phyloP scores from a whole-genome alignment of 2,329 filamentous ascomycete species.

The Penicillium italicum region DNA sequence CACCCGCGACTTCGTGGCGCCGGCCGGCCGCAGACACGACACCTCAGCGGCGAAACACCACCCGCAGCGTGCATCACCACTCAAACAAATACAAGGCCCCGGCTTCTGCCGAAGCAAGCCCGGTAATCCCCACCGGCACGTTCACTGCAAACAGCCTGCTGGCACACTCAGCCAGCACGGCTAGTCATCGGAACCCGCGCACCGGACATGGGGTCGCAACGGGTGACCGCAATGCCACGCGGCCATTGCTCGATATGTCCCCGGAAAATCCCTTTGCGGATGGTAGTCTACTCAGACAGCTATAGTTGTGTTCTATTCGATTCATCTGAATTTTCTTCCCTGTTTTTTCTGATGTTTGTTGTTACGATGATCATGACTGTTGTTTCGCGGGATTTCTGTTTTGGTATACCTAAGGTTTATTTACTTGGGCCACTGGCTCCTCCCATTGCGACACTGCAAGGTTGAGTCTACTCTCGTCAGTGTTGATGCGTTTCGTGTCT shows the following conservation, averaged over 20 bases:
- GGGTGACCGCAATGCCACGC: conserved; percentile 37
- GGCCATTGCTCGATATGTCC: conserved; percentile 45
- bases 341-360: background rate
- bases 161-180: conserved; percentile 24
- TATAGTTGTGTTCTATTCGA: conserved; percentile 11
- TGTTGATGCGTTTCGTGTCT: background rate
- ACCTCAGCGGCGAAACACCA: conserved; percentile 30
- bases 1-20: conserved; percentile 41
- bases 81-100: conserved; percentile 10
- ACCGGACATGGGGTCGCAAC: conserved; percentile 41
- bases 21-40: conserved; percentile 25
- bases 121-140: conserved; percentile 16
- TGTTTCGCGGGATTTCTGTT: background rate
- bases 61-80: conserved; percentile 27
- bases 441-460: background rate
- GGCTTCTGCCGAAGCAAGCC: conserved; percentile 9
- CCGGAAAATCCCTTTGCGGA: conserved; percentile 43
- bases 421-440: background rate
- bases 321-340: background rate
- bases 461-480: background rate
- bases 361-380: background rate
- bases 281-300: conserved; percentile 43
- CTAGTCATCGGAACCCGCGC: conserved; percentile 17
- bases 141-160: conserved; percentile 41
- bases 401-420: background rate